Base-by-base conservation (phyloP, 2,329 filamentous ascomycete genomes). In the Verticillium tricorpus region DNA sequence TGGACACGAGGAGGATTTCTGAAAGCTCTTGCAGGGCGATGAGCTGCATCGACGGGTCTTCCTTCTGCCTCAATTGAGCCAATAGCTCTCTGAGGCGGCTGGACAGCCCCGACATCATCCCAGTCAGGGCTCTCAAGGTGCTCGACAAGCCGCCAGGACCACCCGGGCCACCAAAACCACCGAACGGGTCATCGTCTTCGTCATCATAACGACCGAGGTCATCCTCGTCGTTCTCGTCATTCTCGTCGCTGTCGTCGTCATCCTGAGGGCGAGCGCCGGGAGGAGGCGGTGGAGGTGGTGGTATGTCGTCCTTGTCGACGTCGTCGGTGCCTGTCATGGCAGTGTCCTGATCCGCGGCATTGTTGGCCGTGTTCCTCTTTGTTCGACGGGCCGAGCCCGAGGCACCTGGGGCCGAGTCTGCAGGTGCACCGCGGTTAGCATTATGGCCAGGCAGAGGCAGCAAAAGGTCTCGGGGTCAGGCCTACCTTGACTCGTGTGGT, bases 21-120 rank as follows among this genome's bases (percentile, higher is more conserved):
- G 94, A 97, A 7, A 99, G 82, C 68, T 98, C 94, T 74, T 96
- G 92, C 34, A 99, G 80, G 32, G 94, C 95, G 70, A 97, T 93
- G 67, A 97, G 82, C 78, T 99, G 96, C 45, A 95, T 79, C 0
- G 93, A 93, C 6, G 89, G 86, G 66, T 97, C 92, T 56, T 94
- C 91, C 72, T 93, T 94, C 69, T 91, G 88, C 66, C 89, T 89
- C 62, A 99, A 79, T 68, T 89, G 91, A 74, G 78, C 82, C 64
- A 94, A 78, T 59, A 93, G 89, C 63, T 92, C 91, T 61, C 94
- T 86, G 58, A 99, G 81, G 66, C 93, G 88, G 45, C 87, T 84
- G 25, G 91, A 89, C 62, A 94, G 88, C 45, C 93, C 91, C 85
- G 97, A 94, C 84, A 97, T 96, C 84, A 97, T 96, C 65, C 93